A percentile compares a stretch with the other conserved stretches of the same genome.
Evolutionary conservation across 2,329 filamentous ascomycete genomes (phyloP).

Genomic region (Colletotrichum nymphaeae): DNA sequence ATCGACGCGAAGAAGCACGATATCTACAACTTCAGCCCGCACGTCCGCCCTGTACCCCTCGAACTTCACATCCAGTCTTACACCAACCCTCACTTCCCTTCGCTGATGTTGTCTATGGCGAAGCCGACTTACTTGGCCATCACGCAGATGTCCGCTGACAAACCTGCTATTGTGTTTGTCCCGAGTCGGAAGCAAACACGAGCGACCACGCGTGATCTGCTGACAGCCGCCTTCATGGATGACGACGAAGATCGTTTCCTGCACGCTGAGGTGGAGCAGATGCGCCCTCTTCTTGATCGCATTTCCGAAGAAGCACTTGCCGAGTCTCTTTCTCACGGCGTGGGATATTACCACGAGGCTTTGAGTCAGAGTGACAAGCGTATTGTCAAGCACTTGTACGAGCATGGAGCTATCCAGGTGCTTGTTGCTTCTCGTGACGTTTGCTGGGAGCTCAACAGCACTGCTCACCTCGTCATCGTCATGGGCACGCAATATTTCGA

Average conservation of each 20-base stretch:
- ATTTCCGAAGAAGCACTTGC: slow-evolving; percentile 89
- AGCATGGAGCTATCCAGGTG: slow-evolving; percentile 89
- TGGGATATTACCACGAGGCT: slow-evolving; percentile 97
- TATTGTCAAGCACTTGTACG: slow-evolving; percentile 93
- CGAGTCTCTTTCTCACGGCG: slow-evolving; percentile 90
- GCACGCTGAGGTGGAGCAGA: slow-evolving; percentile 83
- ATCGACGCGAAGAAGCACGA: slow-evolving; percentile 98
- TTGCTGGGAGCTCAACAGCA: slow-evolving; percentile 93
- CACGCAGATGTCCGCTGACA: slow-evolving; percentile 86
- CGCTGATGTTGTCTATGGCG: slow-evolving; percentile 98
- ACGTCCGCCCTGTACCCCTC: slow-evolving; percentile 87
- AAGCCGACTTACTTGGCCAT: slow-evolving; percentile 93
- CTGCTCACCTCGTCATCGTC: slow-evolving; percentile 90
- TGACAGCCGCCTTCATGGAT: slow-evolving; percentile 88
- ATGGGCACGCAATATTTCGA: slow-evolving; percentile 99
- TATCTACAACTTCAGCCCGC: slow-evolving; percentile 98
- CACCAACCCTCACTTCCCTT: slow-evolving; percentile 95
- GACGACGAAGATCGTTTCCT: slow-evolving; percentile 95
- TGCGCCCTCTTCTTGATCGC: slow-evolving; percentile 83
- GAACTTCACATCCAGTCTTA: slow-evolving; percentile 97
- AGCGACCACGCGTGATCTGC: slow-evolving; percentile 84
- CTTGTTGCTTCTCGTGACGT: slow-evolving; percentile 83
- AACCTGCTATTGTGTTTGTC: slow-evolving; percentile 92
- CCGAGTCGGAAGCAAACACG: slow-evolving; percentile 94
- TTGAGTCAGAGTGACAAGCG: slow-evolving; percentile 89